Base-by-base conservation (phyloP, 1,284 basidiomycete species). In the Cryptococcus jaspeensis region DNA sequence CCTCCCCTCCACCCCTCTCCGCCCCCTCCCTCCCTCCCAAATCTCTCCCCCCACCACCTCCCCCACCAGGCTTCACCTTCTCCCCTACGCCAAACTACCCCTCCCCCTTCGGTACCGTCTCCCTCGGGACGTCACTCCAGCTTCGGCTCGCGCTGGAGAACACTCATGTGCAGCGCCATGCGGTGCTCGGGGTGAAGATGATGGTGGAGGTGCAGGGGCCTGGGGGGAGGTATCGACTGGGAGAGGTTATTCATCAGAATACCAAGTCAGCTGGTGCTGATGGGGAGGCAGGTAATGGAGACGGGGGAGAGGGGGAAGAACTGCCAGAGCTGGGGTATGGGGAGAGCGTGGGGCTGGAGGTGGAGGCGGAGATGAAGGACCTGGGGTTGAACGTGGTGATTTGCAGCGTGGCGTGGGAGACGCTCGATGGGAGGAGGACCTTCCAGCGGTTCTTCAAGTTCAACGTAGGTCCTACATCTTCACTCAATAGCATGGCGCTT, bases 401-500 rank as follows among this genome's bases (percentile, higher is more conserved):
- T 22, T 63, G 64, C 51, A 66, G 62, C 43, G 71, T 75, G 0
- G 74, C 73, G 20, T 77, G 74, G 69, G 74, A 73, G 60, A 75
- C 80, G 0, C 76, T 79, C n/a, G 85, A 88, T 67, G 82, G 85
- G 3, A 77, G 87, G 35, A 84, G 88, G 69, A 86, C 85, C 36
- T 90, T 92, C 71, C 83, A 88, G 58, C 90, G 92, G 70, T 92
- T 90, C 77, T 89, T 92, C 79, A 92, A 91, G 74, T 93, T 92
- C 73, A 84, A 83, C 40, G 90, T 91, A 70, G 73, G 87, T 83
- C 37, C 42, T 3, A n/a, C 1, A 22, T 36, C 13, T 38, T 52
- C 16, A 5, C 6, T 15, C n/a, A n/a, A 23, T 22, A 40, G 38
- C 46, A 38, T 23, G n/a, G 25, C n/a, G n/a, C n/a, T n/a, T 25